A percentile compares a stretch with the other conserved stretches of the same genome.
These are phyloP conservation scores for Ilex aquifolium DNA, from an alignment of 257 asterid genomes.

Conservation along the genomic window DNA sequence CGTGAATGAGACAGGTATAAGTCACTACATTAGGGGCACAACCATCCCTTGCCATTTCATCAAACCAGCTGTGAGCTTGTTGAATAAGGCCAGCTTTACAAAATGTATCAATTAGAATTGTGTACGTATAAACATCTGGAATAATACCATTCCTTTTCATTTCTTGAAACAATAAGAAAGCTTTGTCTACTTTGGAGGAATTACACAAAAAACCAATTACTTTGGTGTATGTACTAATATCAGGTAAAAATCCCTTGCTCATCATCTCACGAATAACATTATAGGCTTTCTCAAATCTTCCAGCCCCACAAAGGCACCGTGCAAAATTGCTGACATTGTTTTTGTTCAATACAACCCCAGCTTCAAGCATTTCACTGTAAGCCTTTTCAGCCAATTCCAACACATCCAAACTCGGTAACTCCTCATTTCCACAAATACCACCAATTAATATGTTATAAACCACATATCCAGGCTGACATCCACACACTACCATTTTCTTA, in stretches of 20 bases:
- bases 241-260: slow-evolving; percentile 77
- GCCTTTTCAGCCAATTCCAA: slow-evolving; percentile 81
- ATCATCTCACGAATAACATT: slow-evolving; percentile 66
- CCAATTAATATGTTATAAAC: slow-evolving; percentile 84
- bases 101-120: slow-evolving; percentile 83
- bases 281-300: slow-evolving; percentile 71
- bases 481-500: slow-evolving; percentile 74
- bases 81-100: slow-evolving; percentile 82
- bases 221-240: slow-evolving; percentile 73
- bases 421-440: slow-evolving; percentile 73
- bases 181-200: slow-evolving; percentile 77
- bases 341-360: slow-evolving; percentile 55
- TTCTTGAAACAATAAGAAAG: slow-evolving; percentile 64
- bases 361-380: slow-evolving; percentile 67
- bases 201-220: slow-evolving; percentile 75
- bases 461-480: slow-evolving; percentile 75
- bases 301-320: slow-evolving; percentile 61
- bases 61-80: slow-evolving; percentile 81
- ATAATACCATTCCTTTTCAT: slow-evolving; percentile 57
- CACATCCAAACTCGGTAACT: slow-evolving; percentile 41
- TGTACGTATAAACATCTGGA: slow-evolving; percentile 85
- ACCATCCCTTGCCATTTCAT: slow-evolving; percentile 72
- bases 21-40: slow-evolving; percentile 86
- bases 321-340: slow-evolving; percentile 72
- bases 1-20: slow-evolving; percentile 80